These are phyloP conservation scores for Olyra latifolia DNA, from an alignment of 176 grass and related monocot species.

Conservation along the genomic window DNA sequence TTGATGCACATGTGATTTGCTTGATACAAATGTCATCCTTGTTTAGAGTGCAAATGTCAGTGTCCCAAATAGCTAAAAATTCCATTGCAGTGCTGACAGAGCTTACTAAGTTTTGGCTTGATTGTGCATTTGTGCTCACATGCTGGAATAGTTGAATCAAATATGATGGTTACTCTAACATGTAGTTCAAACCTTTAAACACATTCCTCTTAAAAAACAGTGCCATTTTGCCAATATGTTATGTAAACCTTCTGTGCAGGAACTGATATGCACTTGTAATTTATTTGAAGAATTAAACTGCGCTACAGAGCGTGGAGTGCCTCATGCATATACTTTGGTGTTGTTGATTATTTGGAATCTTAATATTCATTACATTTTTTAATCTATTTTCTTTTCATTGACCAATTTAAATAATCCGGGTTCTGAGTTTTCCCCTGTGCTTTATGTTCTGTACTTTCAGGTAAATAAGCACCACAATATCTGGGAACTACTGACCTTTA, in stretches of 20 bases:
- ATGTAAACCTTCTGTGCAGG: background rate
- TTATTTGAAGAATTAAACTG: background rate
- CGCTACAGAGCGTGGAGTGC: background rate
- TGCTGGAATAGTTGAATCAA: conserved; percentile 5
- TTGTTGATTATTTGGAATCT: background rate
- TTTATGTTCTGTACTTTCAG: conserved; percentile 45
- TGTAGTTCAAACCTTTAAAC: background rate
- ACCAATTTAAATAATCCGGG: background rate
- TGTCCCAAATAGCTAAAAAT: background rate
- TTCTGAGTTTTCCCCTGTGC: conserved; percentile 34
- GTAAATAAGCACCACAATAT: conserved; percentile 36
- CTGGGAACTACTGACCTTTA: conserved; percentile 73
- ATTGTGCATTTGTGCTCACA: background rate
- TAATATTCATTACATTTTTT: background rate
- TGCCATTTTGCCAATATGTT: background rate
- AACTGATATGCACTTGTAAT: background rate
- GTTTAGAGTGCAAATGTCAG: background rate
- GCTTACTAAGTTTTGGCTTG: background rate
- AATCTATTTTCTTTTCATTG: background rate
- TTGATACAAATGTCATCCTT: background rate
- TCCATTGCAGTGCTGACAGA: background rate
- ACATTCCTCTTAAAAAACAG: background rate
- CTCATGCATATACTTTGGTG: background rate
- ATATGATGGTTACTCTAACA: background rate
- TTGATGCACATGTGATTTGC: background rate